Conservation (phyloP, 2,329 filamentous ascomycete genomes). For the Monilinia polystroma region DNA sequence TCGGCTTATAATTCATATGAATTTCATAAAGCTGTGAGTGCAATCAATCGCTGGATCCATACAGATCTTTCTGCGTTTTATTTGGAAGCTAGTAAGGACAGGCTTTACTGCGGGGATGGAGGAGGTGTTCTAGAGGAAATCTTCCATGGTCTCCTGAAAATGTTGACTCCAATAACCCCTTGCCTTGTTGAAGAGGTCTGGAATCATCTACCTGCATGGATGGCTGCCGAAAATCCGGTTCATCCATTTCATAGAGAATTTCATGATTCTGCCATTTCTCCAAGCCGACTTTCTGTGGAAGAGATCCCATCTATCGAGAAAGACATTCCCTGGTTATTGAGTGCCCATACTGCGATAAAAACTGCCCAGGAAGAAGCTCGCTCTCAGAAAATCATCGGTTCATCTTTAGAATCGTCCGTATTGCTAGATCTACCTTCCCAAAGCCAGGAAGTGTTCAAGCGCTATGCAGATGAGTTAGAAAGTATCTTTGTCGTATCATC, state of each 20-base stretch:
- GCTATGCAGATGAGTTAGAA: constrained; percentile 45
- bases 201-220: constrained; percentile 68
- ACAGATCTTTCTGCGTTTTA: constrained; percentile 90
- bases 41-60: constrained; percentile 78
- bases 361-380: constrained; percentile 71
- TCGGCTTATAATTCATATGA: constrained; percentile 69
- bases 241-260: constrained; percentile 46
- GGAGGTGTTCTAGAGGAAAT: constrained; percentile 65
- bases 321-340: constrained; percentile 35
- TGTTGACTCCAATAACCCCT: constrained; percentile 79
- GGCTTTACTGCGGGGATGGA: constrained; percentile 79
- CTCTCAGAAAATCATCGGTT: constrained; percentile 69
- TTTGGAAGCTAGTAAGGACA: constrained; percentile 87
- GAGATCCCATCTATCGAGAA: constrained; percentile 19
- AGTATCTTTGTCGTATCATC: constrained; percentile 68
- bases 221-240: constrained; percentile 48
- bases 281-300: neutral
- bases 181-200: constrained; percentile 85
- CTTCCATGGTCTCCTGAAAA: constrained; percentile 69
- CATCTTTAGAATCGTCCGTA: constrained; percentile 76
- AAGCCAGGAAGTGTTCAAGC: constrained; percentile 33
- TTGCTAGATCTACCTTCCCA: constrained; percentile 49
- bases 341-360: constrained; percentile 65
- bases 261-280: constrained; percentile 28
- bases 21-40: constrained; percentile 74